Evolutionary conservation across 1,139 yeast species (phyloP).

Genomic region (Scheffersomyces insectosa): DNA sequence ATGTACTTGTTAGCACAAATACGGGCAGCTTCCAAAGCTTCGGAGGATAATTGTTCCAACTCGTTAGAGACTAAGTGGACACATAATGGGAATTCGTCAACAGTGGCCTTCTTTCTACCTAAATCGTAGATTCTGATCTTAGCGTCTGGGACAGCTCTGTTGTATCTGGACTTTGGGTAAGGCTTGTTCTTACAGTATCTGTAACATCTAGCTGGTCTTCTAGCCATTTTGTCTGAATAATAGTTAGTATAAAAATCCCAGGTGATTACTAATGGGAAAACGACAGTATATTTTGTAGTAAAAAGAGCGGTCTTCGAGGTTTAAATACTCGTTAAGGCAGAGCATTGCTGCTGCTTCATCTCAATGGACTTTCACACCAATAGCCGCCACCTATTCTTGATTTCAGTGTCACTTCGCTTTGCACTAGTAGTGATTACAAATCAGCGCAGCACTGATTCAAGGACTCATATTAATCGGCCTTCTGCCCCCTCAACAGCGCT

Average conservation of each 20-base stretch:
- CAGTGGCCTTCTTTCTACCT: conserved; percentile 99
- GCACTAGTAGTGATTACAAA: no score
- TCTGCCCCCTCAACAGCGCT: no score
- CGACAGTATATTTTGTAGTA: neutral
- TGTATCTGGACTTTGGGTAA: conserved; percentile 99
- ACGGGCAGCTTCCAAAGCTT: conserved; percentile 99
- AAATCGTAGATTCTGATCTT: conserved; percentile 98
- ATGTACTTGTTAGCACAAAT: conserved; percentile 99
- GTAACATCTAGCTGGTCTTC: conserved; percentile 99
- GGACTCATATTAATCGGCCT: no score
- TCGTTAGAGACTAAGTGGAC: conserved; percentile 99
- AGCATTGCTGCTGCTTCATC: no score
- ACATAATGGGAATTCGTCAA: conserved; percentile 99
- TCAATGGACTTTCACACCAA: no score
- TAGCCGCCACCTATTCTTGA: no score
- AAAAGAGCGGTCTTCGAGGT: neutral
- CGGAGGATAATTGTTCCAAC: conserved; percentile 98
- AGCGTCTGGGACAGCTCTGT: conserved; percentile 99
- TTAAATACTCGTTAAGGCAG: no score
- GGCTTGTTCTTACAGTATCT: conserved; percentile 99
- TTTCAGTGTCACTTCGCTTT: no score
- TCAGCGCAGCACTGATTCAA: no score
- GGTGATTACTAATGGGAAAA: neutral
- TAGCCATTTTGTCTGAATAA: conserved; percentile 79
- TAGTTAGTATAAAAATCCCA: conserved; percentile 29